Base-by-base conservation (phyloP, 2,329 filamentous ascomycete species). In the Ambrosiella xylebori region DNA sequence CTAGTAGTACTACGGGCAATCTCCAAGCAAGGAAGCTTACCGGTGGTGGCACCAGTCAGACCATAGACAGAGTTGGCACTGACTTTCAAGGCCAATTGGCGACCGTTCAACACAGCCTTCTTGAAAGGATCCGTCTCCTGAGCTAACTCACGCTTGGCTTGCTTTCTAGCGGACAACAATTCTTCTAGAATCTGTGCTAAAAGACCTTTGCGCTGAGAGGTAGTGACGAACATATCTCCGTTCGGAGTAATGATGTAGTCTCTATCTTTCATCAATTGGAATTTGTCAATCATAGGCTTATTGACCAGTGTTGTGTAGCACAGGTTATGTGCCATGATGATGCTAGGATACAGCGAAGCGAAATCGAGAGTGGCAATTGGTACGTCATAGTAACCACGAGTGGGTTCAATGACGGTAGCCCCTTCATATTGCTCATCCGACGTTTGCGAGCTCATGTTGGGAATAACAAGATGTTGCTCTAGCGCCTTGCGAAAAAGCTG, bases 31-130 rank as follows among this genome's bases (percentile, higher is more conserved):
- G 93, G 93, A 45, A 98, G 76, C 68, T 98, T 98, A 66, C 93
- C 93, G 38, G 89, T 89, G 0, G 90, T 97, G 1, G 93, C 94
- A 71, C 93, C 93, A 6, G 93, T 98, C 63, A 98, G 75, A 74
- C 93, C 93, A 71, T 98, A 98, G 36, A 98, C 93, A 68, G 86
- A 94, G 77, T 98, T 98, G 64, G 93, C 93, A 65, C 88, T 96
- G 70, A 98, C 78, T 71, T 98, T 98, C 75, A 98, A 71, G 54
- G 93, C 93, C 66, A 98, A 74, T 69, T 98, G 93, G 71, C 93
- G 85, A 81, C 93, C 93, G 69, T 98, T 98, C 64, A 98, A 70
- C 65, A 98, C 91, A 50, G 94, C 94, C 71, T 96, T 96, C 69
- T 93, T 96, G 80, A 98, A 98, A 0, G 90, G 84, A 66, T 98